phyloP scores from a whole-genome alignment of 768 basidiomycete genomes.

The Kwoniella sp. region DNA sequence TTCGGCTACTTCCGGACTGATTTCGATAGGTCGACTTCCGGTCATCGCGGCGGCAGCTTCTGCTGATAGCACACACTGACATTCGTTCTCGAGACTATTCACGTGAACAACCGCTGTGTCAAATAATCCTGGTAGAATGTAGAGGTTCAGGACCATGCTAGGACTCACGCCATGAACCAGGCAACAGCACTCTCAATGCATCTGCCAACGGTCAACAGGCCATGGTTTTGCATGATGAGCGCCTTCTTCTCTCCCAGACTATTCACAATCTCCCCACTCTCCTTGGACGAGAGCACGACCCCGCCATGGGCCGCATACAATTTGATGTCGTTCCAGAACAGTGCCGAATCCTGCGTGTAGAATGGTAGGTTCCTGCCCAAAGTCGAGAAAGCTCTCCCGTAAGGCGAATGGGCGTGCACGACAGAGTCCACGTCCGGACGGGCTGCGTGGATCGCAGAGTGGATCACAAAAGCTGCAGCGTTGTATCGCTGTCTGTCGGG shows the following conservation, averaged over 20 bases:
- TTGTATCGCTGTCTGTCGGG: slow-evolving; percentile 55
- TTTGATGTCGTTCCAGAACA: slow-evolving; percentile 32
- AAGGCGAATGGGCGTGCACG: slow-evolving; percentile 61
- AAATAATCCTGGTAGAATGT: too few species aligned
- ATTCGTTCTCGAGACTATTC: slow-evolving; percentile 31
- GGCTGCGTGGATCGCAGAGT: slow-evolving; percentile 61
- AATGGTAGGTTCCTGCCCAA: slow-evolving; percentile 54
- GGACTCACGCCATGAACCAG: slow-evolving; percentile 29
- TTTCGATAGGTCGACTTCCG: slow-evolving; percentile 16
- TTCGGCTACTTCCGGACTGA: slow-evolving; percentile 25
- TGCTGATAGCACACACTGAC: slow-evolving; percentile 20
- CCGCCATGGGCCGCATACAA: slow-evolving; percentile 62
- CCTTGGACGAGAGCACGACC: slow-evolving; percentile 60
- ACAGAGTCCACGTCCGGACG: slow-evolving; percentile 62
- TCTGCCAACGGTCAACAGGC: slow-evolving; percentile 44
- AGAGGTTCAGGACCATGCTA: too few species aligned
- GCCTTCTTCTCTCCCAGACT: slow-evolving; percentile 41
- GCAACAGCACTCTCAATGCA: slow-evolving; percentile 36
- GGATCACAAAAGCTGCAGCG: slow-evolving; percentile 58
- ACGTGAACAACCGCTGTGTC: background rate
- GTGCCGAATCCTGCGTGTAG: slow-evolving; percentile 38
- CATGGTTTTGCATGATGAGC: slow-evolving; percentile 50
- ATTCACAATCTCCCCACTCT: slow-evolving; percentile 60
- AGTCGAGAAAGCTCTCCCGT: slow-evolving; percentile 62
- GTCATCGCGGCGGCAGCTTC: slow-evolving; percentile 29